Percentiles rank a stretch among this genome's conserved stretches.
Conservation (phyloP, 2,329 filamentous ascomycete species). For the Paecilomyces niveus region DNA sequence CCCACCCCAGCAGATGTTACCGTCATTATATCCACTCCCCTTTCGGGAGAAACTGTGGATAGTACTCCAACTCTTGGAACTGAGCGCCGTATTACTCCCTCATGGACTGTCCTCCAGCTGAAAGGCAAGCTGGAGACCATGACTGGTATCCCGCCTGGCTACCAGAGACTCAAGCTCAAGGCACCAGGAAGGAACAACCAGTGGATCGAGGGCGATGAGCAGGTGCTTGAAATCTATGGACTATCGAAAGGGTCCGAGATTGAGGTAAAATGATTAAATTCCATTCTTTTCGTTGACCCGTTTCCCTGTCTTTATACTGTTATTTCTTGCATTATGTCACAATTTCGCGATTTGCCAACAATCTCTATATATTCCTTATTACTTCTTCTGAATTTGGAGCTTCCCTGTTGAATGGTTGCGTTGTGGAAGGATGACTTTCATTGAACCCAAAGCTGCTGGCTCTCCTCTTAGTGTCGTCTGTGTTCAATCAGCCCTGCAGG, state of each 20-base stretch:
- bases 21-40: slow-evolving; percentile 31
- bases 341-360: too few relatives aligned
- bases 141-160: slow-evolving; percentile 78
- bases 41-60: slow-evolving; percentile 7
- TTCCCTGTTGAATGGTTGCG: not conserved
- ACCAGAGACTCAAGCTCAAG: slow-evolving; percentile 69
- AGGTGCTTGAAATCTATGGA: slow-evolving; percentile 48
- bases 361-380: not conserved
- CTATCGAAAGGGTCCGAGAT: slow-evolving; percentile 37
- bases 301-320: not conserved
- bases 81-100: slow-evolving; percentile 84
- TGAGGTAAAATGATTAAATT: slow-evolving; percentile 24
- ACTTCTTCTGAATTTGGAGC: not conserved
- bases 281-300: not conserved
- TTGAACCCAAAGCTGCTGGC: not conserved
- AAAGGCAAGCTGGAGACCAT: slow-evolving; percentile 86
- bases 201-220: slow-evolving; percentile 65
- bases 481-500: not conserved
- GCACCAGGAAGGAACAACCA: slow-evolving; percentile 53
- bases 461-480: not conserved
- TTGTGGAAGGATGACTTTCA: too few relatives aligned
- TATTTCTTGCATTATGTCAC: too few relatives aligned
- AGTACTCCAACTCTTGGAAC: slow-evolving; percentile 48
- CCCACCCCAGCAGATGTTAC: slow-evolving; percentile 32
- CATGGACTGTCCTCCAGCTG: slow-evolving; percentile 80